Base-by-base conservation (phyloP, 768 basidiomycete species). In the Lactarius psammicola region DNA sequence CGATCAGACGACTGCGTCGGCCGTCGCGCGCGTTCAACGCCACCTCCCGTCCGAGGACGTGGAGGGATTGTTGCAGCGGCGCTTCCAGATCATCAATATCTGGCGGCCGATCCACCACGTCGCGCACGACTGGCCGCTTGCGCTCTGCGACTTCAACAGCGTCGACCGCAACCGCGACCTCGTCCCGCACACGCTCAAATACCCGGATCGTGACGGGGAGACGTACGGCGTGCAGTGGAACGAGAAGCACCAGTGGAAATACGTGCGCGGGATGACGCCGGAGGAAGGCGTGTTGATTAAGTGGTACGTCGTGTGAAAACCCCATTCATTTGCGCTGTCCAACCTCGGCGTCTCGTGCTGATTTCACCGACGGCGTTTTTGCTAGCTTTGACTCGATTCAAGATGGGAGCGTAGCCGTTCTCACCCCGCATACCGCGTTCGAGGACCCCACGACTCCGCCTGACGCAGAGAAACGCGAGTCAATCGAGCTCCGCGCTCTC, bases 351-450 rank as follows among this genome's bases (percentile, higher is more conserved):
- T 59, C 57, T 40, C 20, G 44, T 44, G 44, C 44, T 44, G 44
- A n/a, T 44, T 36, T 9, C 8, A 18, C 64, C 67, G 58, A 60
- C 56, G n/a, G n/a, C 20, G 3, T n/a, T 8, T 42, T 20, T 67
- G 62, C 28, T 57, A 78, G 77, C 70, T 77, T 71, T 62, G 77
- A 78, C 58, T 77, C 76, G 23, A 64, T 64, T 57, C 64, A 75
- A 18, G 76, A 78, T 64, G 81, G 79, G 1, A 79, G 78, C 64
- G 81, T 84, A 18, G 84, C 86, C 0, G 70, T 77, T 17, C 80
- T 87, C 60, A 85, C 86, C 0, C 85, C 87, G 4, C 87, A 89
- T 70, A 85, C 84, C n/a, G 85, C 79, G 3, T 88, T 88, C 73
- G 65, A 77, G 34, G 86, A 88, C 65, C 80, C 82, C 2, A 75